Evolutionary conservation across 768 basidiomycete species (phyloP), one percentile per base, ranked within the genome.

Genomic region (Serendipita sp.): DNA sequence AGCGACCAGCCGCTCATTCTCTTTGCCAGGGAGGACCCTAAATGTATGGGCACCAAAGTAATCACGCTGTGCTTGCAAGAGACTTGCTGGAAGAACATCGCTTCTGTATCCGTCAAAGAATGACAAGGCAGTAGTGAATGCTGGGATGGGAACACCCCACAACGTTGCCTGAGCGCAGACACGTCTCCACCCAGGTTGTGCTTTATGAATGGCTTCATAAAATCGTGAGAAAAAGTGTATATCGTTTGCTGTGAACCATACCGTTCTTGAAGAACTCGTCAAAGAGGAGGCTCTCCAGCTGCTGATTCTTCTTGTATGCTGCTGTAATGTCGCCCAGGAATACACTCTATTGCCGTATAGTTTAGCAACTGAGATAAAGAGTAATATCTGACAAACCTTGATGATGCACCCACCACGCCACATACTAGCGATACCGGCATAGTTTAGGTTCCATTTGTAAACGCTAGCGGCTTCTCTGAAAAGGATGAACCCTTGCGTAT

Each of bases 391-490:
- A 46, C 67, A 67, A 65, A 83, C 88, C 83, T 95, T 95, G 82
- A 99, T 98, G 76, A 99, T 99, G 75, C 95, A 98, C 69, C 96
- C 96, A 69, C 96, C 96, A 71, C 95, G 91, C 96, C 96, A 99
- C 93, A 99, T 99, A 69, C 81, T 84, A 37, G 96, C 96, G 72
- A 99, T 98, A 66, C 93, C 94, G 70, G 93, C 86, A 73, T 95
- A 95, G 82, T 98, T 97, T 74, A 99, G 79, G 74, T 88, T 84
- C 95, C 95, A 99, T 67, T 71, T 73, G 69, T 87, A 72, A 87
- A 96, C 93, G 75, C 91, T 91, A 48, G 94, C 96, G 60, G 93
- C 94, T 76, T 97, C 88, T 68, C 96, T 82, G 93, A 99, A 96
- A 71, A 99, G 83, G 85, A 99, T 95, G 81, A 98, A 99, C 68